Percentiles rank a stretch among this genome's conserved stretches.
Conservation (phyloP, 345 rosid species). For the Boechera divaricarpa region DNA sequence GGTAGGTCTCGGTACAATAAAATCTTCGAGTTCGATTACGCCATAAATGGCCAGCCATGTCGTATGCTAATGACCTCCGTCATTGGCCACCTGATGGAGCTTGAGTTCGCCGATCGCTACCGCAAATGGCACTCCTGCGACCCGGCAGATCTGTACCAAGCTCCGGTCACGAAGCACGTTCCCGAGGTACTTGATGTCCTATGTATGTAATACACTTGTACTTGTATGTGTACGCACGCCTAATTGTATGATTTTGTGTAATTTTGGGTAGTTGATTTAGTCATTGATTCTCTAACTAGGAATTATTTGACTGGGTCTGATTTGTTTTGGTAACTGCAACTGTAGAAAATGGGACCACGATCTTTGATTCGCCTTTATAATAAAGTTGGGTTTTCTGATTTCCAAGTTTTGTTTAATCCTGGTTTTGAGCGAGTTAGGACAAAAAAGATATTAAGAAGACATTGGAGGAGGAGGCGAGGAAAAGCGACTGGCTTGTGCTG, state of each 20-base stretch:
- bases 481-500: conserved; percentile 88
- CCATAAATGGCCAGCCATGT: conserved; percentile 77
- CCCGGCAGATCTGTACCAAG: conserved; percentile 83
- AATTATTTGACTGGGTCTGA: conserved; percentile 4
- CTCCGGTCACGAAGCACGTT: conserved; percentile 77
- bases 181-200: conserved; percentile 64
- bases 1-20: conserved; percentile 95
- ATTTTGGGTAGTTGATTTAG: not conserved
- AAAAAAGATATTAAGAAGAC: conserved; percentile 86
- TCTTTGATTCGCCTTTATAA: not conserved
- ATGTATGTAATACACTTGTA: not conserved
- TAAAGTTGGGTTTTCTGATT: conserved; percentile 6
- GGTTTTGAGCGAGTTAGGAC: conserved; percentile 57
- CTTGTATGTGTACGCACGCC: not conserved
- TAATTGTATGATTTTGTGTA: not conserved
- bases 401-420: conserved; percentile 12
- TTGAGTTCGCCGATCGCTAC: conserved; percentile 87
- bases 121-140: conserved; percentile 98
- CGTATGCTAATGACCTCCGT: conserved; percentile 96
- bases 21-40: conserved; percentile 89
- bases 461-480: conserved; percentile 93
- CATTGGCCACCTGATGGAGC: conserved; percentile 95
- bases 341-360: not conserved
- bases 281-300: conserved; percentile 4
- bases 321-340: not conserved